A percentile compares a stretch with the other conserved stretches of the same genome.
phyloP scores from a whole-genome alignment of 345 rosid genomes.

The Ricinus communis region DNA sequence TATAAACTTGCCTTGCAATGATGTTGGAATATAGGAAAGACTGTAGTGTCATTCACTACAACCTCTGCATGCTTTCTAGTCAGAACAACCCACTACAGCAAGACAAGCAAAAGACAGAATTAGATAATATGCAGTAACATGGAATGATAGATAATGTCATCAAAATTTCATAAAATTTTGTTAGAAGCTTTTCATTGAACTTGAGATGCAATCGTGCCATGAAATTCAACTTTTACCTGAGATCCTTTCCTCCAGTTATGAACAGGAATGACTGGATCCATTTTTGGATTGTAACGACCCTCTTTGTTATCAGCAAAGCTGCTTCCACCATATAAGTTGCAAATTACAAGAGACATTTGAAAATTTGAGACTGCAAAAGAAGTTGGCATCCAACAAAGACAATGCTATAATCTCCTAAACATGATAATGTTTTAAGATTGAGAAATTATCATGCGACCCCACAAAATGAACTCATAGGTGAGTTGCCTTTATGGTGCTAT shows the following conservation, averaged over 20 bases:
- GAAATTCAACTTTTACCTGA: conserved; percentile 53
- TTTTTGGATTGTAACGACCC: conserved; percentile 95
- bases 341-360: not conserved
- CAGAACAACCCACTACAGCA: conserved; percentile 82
- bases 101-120: conserved; percentile 22
- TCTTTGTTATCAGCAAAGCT: conserved; percentile 97
- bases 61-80: conserved; percentile 85
- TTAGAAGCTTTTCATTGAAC: not conserved
- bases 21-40: conserved; percentile 80
- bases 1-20: conserved; percentile 78
- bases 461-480: not conserved
- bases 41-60: conserved; percentile 72
- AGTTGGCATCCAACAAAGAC: not conserved
- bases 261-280: conserved; percentile 73
- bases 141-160: conserved; percentile 13
- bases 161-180: not conserved
- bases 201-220: conserved; percentile 16
- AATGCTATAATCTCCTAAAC: not conserved
- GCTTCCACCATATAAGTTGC: conserved; percentile 29
- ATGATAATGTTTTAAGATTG: too few relatives aligned
- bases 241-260: conserved; percentile 98
- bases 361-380: not conserved
- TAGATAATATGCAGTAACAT: conserved; percentile 16
- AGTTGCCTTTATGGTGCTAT: not conserved
- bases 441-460: too few relatives aligned